These are phyloP conservation scores for Rhodosorus marinus DNA, from an alignment of 23 red algal genomes.

Conservation along the genomic window DNA sequence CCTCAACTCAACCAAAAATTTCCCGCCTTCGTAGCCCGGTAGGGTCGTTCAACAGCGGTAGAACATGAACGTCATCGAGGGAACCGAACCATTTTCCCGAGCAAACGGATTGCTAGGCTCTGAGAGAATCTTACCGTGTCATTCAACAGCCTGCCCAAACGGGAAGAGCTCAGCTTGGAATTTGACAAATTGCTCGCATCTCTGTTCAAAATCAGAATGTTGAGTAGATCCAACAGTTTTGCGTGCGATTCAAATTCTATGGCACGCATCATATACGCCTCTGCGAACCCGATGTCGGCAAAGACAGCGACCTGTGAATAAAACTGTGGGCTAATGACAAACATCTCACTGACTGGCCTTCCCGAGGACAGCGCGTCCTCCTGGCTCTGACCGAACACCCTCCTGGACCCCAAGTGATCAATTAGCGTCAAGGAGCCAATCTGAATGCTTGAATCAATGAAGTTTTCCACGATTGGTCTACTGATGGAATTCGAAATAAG, in stretches of 20 bases:
- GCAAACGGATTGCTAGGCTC: too few species aligned
- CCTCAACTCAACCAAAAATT: too few species aligned
- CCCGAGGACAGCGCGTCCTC: not conserved
- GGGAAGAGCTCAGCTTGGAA: constrained; percentile 6
- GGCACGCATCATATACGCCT: constrained; percentile 74
- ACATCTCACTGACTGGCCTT: not conserved
- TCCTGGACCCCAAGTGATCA: too few species aligned
- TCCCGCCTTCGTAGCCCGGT: too few species aligned
- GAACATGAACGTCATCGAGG: too few species aligned
- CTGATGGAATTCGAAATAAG: too few species aligned
- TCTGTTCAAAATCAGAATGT: constrained; percentile 67
- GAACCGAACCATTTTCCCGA: too few species aligned
- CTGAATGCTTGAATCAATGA: not conserved
- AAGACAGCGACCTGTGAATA: constrained; percentile 37
- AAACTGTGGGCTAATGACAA: constrained; percentile 3
- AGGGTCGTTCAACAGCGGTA: too few species aligned
- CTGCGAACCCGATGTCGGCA: constrained; percentile 85
- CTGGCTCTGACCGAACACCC: too few species aligned
- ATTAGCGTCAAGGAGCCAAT: not conserved
- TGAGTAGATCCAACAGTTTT: constrained; percentile 22
- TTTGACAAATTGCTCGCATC: constrained; percentile 8
- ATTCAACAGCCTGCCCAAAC: too few species aligned
- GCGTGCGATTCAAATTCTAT: too few species aligned
- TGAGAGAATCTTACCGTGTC: too few species aligned
- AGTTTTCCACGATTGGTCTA: not conserved